phyloP scores from a whole-genome alignment of 148 eudicot genomes.

The Oxyria digyna region DNA sequence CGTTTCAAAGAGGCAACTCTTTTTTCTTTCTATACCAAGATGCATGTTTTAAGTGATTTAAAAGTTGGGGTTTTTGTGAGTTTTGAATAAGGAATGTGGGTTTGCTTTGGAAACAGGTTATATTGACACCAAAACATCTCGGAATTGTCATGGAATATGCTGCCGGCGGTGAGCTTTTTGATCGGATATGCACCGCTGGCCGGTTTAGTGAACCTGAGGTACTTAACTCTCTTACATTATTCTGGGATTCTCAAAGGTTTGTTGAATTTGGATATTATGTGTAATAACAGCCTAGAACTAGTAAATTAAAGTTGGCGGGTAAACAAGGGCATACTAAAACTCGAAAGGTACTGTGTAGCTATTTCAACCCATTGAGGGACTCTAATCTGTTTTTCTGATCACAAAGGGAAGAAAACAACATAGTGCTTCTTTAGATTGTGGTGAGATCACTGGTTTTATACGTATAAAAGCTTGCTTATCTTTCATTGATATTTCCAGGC shows the following conservation, averaged over 20 bases:
- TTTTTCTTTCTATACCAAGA: not conserved
- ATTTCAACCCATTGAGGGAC: not conserved
- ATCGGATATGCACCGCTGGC: constrained; percentile 9
- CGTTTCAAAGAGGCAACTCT: constrained; percentile 8
- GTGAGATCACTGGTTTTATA: not conserved
- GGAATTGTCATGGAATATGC: constrained; percentile 12
- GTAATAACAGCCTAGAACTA: too few species aligned
- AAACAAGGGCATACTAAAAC: not conserved
- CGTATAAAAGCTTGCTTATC: not conserved
- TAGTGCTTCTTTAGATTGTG: not conserved
- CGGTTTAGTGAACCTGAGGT: constrained; percentile 9
- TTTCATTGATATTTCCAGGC: constrained; percentile 2
- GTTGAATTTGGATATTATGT: not conserved
- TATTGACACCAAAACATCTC: constrained; percentile 7
- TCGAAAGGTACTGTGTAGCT: not conserved
- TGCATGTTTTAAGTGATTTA: not conserved
- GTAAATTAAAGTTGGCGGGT: not conserved
- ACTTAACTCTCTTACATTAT: not conserved
- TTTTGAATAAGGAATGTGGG: not conserved
- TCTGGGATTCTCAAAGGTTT: not conserved
- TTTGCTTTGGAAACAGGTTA: not conserved
- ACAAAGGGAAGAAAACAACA: not conserved
- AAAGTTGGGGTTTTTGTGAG: not conserved
- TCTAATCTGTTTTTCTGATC: not conserved
- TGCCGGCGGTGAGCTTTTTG: constrained; percentile 10